Conservation (phyloP, 2,329 filamentous ascomycete genomes). For the Aspergillus novofumigatus region DNA sequence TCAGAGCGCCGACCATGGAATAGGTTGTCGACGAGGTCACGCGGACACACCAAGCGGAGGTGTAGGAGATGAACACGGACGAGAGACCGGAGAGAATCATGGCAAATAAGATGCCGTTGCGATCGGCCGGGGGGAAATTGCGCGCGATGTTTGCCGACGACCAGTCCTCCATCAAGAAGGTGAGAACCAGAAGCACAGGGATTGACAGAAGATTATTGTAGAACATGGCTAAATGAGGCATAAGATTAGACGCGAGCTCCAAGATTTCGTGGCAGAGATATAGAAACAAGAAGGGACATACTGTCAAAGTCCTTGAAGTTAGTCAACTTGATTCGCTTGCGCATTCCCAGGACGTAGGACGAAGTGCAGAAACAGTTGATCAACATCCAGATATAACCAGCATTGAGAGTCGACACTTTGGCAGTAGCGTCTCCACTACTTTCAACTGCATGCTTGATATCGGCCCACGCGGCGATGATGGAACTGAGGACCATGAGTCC, state of each 20-base stretch:
- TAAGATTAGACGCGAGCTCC: conserved; percentile 14
- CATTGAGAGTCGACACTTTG: conserved; percentile 83
- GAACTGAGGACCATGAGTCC: conserved; percentile 95
- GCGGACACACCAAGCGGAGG: conserved; percentile 96
- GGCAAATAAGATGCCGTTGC: conserved; percentile 74
- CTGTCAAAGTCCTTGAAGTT: conserved; percentile 99
- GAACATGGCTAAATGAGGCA: conserved; percentile 73
- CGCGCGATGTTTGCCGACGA: conserved; percentile 72
- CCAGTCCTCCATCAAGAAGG: conserved; percentile 87
- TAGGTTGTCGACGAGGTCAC: conserved; percentile 97
- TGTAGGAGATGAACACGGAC: conserved; percentile 98
- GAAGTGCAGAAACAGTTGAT: conserved; percentile 95
- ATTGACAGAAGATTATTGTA: conserved; percentile 99
- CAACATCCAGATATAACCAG: conserved; percentile 97
- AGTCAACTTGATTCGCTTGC: conserved; percentile 98
- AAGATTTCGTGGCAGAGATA: not conserved
- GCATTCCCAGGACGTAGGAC: conserved; percentile 85
- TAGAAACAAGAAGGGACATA: conserved; percentile 50
- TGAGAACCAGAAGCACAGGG: conserved; percentile 78
- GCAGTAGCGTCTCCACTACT: conserved; percentile 63
- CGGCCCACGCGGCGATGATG: conserved; percentile 92
- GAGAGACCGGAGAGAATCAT: conserved; percentile 93
- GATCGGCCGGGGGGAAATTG: conserved; percentile 82
- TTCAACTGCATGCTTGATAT: conserved; percentile 80
- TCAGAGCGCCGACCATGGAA: conserved; percentile 96